Evolutionary conservation across 2,329 filamentous ascomycete species (phyloP), one percentile per base, ranked within the genome.

Genomic region (Sphaerulina musiva): DNA sequence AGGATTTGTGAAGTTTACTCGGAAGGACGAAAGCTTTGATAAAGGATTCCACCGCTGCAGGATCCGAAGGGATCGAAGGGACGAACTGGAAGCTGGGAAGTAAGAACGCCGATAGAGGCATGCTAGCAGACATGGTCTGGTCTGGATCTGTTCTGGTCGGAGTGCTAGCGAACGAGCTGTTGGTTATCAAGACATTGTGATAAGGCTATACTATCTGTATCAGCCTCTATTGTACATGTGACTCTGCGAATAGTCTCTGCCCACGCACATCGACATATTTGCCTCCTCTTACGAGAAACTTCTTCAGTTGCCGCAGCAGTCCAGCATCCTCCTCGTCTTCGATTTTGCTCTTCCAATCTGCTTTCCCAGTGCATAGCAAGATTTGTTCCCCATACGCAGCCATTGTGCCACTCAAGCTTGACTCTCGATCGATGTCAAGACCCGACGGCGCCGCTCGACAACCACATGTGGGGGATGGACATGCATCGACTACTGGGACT

Each of bases 31-130:
- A 87, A 1, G 81, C 85, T 66, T 82, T 81, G 17, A 85, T 80
- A 59, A 83, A 79, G 6, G 67, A 68, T 38, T 74, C 72, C 39
- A 79, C 76, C 10, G 56, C 83, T 74, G 56, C 79, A 77, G 0
- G 77, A 0, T 82, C 76, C 12, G 83, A 78, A 2, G 87, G 83
- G 41, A 95, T 80, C 53, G 80, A 81, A 0, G 85, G 83, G 12
- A 95, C 76, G 70, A 90, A 90, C 71, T 84, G 85, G 76, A 95
- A 95, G 68, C 82, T 84, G 2, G 91, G 91, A 32, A 95, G 81
- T 17, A 95, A 77, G 66, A 92, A 87, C 1, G 80, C 87, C 1
- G 86, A 89, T 0, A 80, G 79, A 17, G 67, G 55, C 6, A 60
- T 59, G 23, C 31, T 34, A 70, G 70, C 41, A n/a, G 34, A 48